A percentile compares a stretch with the other conserved stretches of the same genome.
phyloP scores from a whole-genome alignment of 257 asterid genomes.

The Solanum ossicruentum region DNA sequence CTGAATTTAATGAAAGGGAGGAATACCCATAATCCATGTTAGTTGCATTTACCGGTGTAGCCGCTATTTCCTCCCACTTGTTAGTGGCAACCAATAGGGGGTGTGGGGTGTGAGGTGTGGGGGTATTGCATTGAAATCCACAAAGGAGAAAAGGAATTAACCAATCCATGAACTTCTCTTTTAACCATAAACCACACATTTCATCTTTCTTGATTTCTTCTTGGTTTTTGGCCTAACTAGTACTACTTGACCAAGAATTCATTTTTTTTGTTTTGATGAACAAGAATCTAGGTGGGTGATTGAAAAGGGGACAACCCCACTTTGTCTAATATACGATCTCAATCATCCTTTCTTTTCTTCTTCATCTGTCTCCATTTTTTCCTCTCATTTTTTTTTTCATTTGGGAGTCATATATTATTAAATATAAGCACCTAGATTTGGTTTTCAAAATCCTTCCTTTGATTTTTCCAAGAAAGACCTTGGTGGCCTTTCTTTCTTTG shows the following conservation, averaged over 20 bases:
- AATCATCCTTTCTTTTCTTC: background rate
- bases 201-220: background rate
- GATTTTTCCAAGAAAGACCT: background rate
- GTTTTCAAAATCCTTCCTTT: background rate
- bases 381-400: background rate
- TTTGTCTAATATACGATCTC: background rate
- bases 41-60: slow-evolving; percentile 1
- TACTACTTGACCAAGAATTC: background rate
- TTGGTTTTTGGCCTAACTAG: background rate
- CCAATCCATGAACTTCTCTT: background rate
- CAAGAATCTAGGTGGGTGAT: background rate
- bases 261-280: background rate
- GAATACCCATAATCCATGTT: background rate
- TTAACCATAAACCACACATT: background rate
- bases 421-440: background rate
- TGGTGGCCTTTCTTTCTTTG: background rate
- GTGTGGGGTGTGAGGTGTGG: background rate
- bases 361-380: background rate
- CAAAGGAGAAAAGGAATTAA: background rate
- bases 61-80: slow-evolving; percentile 7
- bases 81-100: background rate
- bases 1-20: background rate
- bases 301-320: background rate
- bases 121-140: background rate
- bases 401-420: background rate